Evolutionary conservation across 352 stramenopile genomes (phyloP), one percentile per base, ranked within the genome.

Genomic region (Pythium scleroteichum): DNA sequence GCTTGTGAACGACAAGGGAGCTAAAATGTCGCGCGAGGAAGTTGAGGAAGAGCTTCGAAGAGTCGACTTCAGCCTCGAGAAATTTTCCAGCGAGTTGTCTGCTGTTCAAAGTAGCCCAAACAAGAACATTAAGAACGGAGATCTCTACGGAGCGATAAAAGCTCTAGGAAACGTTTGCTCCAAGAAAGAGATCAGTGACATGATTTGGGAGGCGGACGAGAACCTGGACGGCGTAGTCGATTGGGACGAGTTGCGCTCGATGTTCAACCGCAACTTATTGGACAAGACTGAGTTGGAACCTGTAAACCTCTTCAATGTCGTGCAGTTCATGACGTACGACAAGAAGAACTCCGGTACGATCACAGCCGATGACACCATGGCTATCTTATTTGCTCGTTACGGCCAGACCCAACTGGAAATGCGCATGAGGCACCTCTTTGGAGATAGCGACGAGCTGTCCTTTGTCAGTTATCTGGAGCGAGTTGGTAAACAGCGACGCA

Each of bases 151-250:
- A 38, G 93, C 90, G 41, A 89, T 99, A 66, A 97, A 97, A 61
- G 85, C 86, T 20, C 78, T 99, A 26, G 94, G 94, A 9, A 98
- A 98, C 56, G 85, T 89, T 29, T 90, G 77, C 58, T 79, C 85
- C 8, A 98, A 98, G 78, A 98, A 97, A 72, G 95, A 99, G 68
- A 96, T 99, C 47, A 91, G 92, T 52, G 94, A 99, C 58, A 98
- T 99, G 87, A 98, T 99, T 64, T 99, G 96, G 96, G 96, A 99
- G 75, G 95, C 97, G 14, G 96, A 99, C 71, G 96, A 99, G 67
- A 98, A 99, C 69, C 64, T 99, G 42, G 97, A 99, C 72, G 93
- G 88, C 23, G 81, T 85, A 35, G 84, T 98, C 42, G 92, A 98
- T 72, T 98, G 92, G 90, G 90, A 98, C 8, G 95, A 99, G 71